A percentile compares a stretch with the other conserved stretches of the same genome.
These are phyloP conservation scores for Chamaecyparis obtusa DNA, from an alignment of 75 land plant genomes.

Conservation along the genomic window DNA sequence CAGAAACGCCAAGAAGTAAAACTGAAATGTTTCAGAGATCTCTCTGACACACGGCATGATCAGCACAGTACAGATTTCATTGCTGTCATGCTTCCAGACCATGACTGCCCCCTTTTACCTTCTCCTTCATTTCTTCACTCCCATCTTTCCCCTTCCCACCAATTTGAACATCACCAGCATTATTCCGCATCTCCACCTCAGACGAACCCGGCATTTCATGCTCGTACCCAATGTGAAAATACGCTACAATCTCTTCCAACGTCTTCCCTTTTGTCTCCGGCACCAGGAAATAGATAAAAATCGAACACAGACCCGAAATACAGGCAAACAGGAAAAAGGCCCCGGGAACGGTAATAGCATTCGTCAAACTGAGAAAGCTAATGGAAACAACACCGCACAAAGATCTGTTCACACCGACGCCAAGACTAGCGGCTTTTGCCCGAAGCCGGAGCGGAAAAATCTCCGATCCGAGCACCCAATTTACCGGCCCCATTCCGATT, in stretches of 20 bases:
- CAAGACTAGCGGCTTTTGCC: slow-evolving; percentile 75
- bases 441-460: slow-evolving; percentile 71
- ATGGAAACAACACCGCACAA: slow-evolving; percentile 77
- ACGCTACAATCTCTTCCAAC: slow-evolving; percentile 66
- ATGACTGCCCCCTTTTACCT: too few species aligned
- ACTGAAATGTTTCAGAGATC: not conserved
- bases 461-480: slow-evolving; percentile 80
- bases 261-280: slow-evolving; percentile 90
- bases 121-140: not conserved
- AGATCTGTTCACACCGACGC: slow-evolving; percentile 57
- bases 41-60: not conserved
- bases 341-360: slow-evolving; percentile 62
- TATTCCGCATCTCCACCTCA: not conserved
- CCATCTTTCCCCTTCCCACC: not conserved
- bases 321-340: slow-evolving; percentile 60
- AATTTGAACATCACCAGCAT: too few species aligned
- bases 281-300: slow-evolving; percentile 46
- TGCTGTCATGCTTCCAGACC: too few species aligned
- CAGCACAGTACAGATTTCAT: not conserved
- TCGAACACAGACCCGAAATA: slow-evolving; percentile 36
- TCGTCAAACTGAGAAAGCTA: slow-evolving; percentile 63
- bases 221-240: slow-evolving; percentile 31
- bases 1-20: not conserved
- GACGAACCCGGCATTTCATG: not conserved
- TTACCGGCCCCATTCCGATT: slow-evolving; percentile 81